These are phyloP conservation scores for Stemphylium beticola DNA, from an alignment of 2,329 filamentous ascomycete species.

Conservation along the genomic window DNA sequence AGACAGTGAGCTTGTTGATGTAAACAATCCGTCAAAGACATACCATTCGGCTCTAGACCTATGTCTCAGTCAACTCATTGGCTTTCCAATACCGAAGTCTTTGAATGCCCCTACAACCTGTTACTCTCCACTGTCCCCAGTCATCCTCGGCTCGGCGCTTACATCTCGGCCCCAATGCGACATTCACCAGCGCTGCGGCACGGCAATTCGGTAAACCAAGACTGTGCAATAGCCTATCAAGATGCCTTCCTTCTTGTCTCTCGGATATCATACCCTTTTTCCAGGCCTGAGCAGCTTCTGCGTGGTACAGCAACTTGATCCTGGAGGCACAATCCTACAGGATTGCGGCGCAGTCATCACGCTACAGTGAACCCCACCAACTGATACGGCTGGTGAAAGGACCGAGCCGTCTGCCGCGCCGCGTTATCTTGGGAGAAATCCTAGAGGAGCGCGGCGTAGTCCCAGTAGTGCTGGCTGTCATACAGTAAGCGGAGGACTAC, in stretches of 20 bases:
- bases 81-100: not conserved
- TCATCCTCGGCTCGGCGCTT: constrained; percentile 1
- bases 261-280: not conserved
- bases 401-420: not conserved
- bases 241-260: not conserved
- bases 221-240: not conserved
- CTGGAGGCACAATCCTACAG: not conserved
- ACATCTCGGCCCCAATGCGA: constrained; percentile 3
- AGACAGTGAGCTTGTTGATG: too few relatives aligned
- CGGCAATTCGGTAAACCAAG: not conserved
- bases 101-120: not conserved
- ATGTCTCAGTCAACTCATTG: not conserved
- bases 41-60: not conserved
- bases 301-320: not conserved
- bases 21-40: too few relatives aligned
- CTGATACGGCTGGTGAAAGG: too few relatives aligned
- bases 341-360: not conserved
- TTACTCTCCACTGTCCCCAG: not conserved
- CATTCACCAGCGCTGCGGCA: not conserved
- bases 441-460: not conserved
- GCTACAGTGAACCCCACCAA: too few relatives aligned
- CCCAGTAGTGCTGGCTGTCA: not conserved
- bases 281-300: not conserved
- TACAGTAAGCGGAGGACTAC: not conserved
- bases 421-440: not conserved